Conservation (phyloP, 805 yeast genomes). For the Sugiyamaella mastotermitis region DNA sequence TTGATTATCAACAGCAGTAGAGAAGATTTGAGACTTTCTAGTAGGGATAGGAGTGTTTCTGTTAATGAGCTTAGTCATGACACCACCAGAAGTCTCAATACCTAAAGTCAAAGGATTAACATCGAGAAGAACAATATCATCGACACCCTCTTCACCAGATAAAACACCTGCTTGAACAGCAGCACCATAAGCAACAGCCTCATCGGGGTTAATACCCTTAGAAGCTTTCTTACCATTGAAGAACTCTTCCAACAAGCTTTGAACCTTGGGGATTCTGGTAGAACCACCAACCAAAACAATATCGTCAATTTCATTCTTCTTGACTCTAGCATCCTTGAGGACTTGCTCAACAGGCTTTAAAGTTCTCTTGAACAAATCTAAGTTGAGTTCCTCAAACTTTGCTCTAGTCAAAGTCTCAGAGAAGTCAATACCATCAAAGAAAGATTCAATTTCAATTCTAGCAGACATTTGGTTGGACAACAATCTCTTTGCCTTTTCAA, state of each 20-base stretch:
- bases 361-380: conserved; percentile 89
- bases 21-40: conserved; percentile 88
- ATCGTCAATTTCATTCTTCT: conserved; percentile 83
- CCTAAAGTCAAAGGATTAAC: conserved; percentile 93
- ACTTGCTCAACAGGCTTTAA: conserved; percentile 95
- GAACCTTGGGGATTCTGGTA: conserved; percentile 98
- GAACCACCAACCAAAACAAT: conserved; percentile 98
- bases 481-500: conserved; percentile 96
- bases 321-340: conserved; percentile 86
- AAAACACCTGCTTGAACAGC: conserved; percentile 98
- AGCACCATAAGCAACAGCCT: conserved; percentile 99
- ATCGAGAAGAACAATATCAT: conserved; percentile 82
- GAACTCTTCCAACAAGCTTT: conserved; percentile 81
- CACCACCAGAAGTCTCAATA: conserved; percentile 96
- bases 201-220: conserved; percentile 98
- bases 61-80: conserved; percentile 90
- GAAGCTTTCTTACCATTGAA: conserved; percentile 94
- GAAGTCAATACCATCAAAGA: conserved; percentile 91
- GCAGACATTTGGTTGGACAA: conserved; percentile 93
- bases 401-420: conserved; percentile 95
- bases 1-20: conserved; percentile 95
- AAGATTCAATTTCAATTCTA: conserved; percentile 92
- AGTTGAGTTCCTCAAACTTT: conserved; percentile 93
- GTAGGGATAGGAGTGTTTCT: conserved; percentile 96
- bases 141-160: conserved; percentile 92